Evolutionary conservation across 306 rosid species (phyloP).

Genomic region (Albizia julibrissin): DNA sequence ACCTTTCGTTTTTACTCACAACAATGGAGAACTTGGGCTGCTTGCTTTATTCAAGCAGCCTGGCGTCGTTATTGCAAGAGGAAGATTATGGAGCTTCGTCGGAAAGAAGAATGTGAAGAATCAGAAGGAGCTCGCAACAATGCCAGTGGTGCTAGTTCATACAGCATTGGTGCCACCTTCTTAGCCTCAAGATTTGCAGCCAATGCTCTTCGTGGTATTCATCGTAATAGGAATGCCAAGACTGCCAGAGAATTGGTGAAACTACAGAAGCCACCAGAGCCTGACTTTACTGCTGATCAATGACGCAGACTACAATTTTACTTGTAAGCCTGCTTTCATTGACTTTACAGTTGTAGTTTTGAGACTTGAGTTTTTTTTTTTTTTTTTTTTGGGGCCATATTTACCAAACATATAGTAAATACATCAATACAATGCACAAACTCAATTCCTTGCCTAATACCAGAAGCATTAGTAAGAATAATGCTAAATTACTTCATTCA

Average conservation of each 20-base stretch:
- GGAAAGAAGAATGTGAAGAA: slow-evolving; percentile 71
- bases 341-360: slow-evolving; percentile 29
- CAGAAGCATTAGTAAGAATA: neutral
- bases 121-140: slow-evolving; percentile 47
- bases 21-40: slow-evolving; percentile 99
- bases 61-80: slow-evolving; percentile 94
- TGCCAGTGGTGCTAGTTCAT: slow-evolving; percentile 62
- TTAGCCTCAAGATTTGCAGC: slow-evolving; percentile 92
- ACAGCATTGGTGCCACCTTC: slow-evolving; percentile 84
- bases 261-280: slow-evolving; percentile 95
- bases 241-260: slow-evolving; percentile 81
- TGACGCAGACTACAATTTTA: slow-evolving; percentile 62
- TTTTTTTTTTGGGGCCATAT: too few relatives aligned
- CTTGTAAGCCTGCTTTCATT: slow-evolving; percentile 37
- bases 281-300: slow-evolving; percentile 88
- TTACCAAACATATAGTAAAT: neutral
- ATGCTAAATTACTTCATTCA: neutral
- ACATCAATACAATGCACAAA: neutral
- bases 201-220: slow-evolving; percentile 89
- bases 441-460: neutral
- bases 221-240: slow-evolving; percentile 79
- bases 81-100: slow-evolving; percentile 78
- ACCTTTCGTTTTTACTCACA: slow-evolving; percentile 97
- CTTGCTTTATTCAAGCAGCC: slow-evolving; percentile 98
- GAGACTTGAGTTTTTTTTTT: slow-evolving; percentile 19